Evolutionary conservation across 2,329 filamentous ascomycete species (phyloP), one percentile per base, ranked within the genome.

Genomic region (Aspergillus niger): DNA sequence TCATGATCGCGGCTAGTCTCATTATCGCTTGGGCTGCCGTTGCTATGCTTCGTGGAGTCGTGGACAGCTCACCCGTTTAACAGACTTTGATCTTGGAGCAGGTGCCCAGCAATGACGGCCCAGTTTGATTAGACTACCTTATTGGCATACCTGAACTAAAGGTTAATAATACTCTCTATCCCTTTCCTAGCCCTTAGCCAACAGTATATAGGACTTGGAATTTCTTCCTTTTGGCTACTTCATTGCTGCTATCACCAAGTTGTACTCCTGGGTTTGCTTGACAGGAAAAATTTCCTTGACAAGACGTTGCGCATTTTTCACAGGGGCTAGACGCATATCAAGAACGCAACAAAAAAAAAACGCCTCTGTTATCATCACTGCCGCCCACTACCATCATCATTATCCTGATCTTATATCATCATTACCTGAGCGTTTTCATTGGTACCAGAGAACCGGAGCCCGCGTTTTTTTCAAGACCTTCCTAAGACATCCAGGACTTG

Each of bases 181-280:
- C 66, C 62, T 66, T 67, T 66, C 62, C 51, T 41, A 47, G 24
- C 48, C 38, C 41, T 58, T 58, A 54, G 38, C 28, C 30, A 20
- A 32, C 38, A 55, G 57, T 68, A 68, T 67, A 66, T 68, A 68
- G 62, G 48, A 58, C 39, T 57, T 30, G 49, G 57, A 47, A 55
- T 20, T 56, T 55, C 60, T 57, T 28, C 65, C 56, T 57, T 58
- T 51, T 26, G 15, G 47, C 53, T 50, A 47, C 43, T 13, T 36
- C 32, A 43, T 43, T 38, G 24, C 43, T 47, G 32, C 56, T 56
- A 50, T 44, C 41, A 41, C 55, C 41, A 58, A 10, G 17, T 24
- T n/a, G 53, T 24, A 38, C 44, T 52, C 36, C 55, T 32, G 15
- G 20, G 5, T 22, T 41, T 49, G 52, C 11, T 55, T 44, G 26